Base-by-base conservation (phyloP, 305 asterid genomes). In the Solanum hybrid region DNA sequence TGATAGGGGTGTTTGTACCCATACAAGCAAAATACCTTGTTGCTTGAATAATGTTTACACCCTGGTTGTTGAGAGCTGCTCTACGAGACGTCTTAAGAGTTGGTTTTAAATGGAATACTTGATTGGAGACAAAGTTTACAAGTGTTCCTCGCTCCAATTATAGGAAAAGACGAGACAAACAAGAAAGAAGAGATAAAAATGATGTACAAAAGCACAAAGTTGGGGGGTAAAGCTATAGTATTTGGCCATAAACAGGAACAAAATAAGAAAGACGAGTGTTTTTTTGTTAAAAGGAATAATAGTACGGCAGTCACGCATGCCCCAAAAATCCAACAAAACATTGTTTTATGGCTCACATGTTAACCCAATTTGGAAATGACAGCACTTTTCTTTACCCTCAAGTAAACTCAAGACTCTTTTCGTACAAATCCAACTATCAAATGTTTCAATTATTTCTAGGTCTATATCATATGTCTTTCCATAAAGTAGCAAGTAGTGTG, bases 301-400 rank as follows among this genome's bases (percentile, higher is more conserved):
- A 29, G 88, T 85, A 85, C 77, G 40, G 37, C 0, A 71, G 45
- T 85, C 75, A 35, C 91, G 93, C 94, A 85, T 92, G 93, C 91
- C 81, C 79, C 78, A 24, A 79, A 37, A n/a, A 36, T 9, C 88
- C 40, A 56, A 85, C 8, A 7, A 56, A 56, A 34, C 32, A 45
- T 73, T 26, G 86, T n/a, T 40, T 85, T 69, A 79, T 66, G 88
- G 38, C 79, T 81, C 91, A 45, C 88, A 85, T 88, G 71, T 87
- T 13, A 86, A 64, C 73, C 84, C 69, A 77, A 89, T 90, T 88
- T 32, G 86, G 90, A 45, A 88, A 17, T 51, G 13, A 32, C 40
- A 35, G 40, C 85, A 29, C 38, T 91, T 24, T 82, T 73, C 90
- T 88, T 45, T 89, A 17, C 86, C 75, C 26, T 66, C 88, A 85